These are phyloP conservation scores for Geoglossum cookeanum DNA, from an alignment of 2,329 filamentous ascomycete genomes.

Conservation along the genomic window DNA sequence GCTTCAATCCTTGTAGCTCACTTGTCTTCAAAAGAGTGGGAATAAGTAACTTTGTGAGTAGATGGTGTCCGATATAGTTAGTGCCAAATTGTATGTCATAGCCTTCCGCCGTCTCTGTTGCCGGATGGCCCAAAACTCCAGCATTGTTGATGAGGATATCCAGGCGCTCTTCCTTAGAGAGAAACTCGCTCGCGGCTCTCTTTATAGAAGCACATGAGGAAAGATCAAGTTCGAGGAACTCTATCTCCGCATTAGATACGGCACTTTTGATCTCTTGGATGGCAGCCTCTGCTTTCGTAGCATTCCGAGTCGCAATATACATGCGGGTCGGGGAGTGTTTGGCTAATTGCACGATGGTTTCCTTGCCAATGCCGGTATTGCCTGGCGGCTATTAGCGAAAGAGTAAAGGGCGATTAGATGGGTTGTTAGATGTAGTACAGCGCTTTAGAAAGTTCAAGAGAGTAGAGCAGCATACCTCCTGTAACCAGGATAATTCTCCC, in stretches of 20 bases:
- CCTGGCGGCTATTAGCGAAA: constrained; percentile 9
- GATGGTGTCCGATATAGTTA: constrained; percentile 14
- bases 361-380: constrained; percentile 7
- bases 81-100: constrained; percentile 18
- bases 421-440: neutral
- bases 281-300: constrained; percentile 2
- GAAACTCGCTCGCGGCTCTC: constrained; percentile 7
- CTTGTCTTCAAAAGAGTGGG: constrained; percentile 10
- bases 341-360: constrained; percentile 5
- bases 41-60: constrained; percentile 14
- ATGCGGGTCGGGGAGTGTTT: constrained; percentile 5
- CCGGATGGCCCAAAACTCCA: constrained; percentile 14
- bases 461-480: constrained; percentile 13
- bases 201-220: constrained; percentile 3
- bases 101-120: constrained; percentile 14
- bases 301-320: constrained; percentile 2
- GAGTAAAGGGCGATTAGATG: neutral
- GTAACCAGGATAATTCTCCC: constrained; percentile 20
- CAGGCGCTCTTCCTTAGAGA: constrained; percentile 8
- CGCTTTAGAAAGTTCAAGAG: neutral
- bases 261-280: constrained; percentile 3
- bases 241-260: neutral
- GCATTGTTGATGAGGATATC: constrained; percentile 17
- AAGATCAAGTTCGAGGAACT: constrained; percentile 4
- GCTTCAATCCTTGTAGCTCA: neutral